phyloP scores from a whole-genome alignment of 495 filamentous ascomycete species.

The Podospora pseudopauciseta region DNA sequence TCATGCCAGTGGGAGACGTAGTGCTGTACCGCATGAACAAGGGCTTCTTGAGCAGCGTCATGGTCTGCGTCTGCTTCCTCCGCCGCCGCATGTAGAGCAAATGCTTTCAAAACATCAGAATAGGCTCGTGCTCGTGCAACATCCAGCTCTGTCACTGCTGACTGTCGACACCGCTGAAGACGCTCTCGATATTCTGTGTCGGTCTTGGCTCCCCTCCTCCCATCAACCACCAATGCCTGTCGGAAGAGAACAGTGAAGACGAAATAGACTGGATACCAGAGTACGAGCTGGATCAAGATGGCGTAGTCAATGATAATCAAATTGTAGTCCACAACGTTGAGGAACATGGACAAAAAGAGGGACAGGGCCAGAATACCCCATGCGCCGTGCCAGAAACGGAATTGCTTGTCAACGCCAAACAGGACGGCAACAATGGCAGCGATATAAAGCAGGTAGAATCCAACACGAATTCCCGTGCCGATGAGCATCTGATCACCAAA shows the following conservation, averaged over 20 bases:
- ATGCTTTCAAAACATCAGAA: constrained; percentile 27
- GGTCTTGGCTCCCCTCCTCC: constrained; percentile 2
- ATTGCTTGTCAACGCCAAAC: constrained; percentile 32
- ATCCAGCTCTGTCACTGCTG: constrained; percentile 21
- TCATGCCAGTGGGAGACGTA: constrained; percentile 34
- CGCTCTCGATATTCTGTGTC: constrained; percentile 26
- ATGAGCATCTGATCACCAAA: constrained; percentile 37
- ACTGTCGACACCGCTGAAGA: constrained; percentile 17
- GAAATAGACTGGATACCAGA: constrained; percentile 35
- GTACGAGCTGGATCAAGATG: constrained; percentile 30
- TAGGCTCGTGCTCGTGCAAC: constrained; percentile 27
- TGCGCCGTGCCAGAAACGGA: constrained; percentile 32
- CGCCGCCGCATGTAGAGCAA: constrained; percentile 24
- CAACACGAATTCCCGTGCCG: constrained; percentile 29
- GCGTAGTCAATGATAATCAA: constrained; percentile 35
- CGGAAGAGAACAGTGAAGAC: constrained; percentile 31
- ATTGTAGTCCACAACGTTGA: constrained; percentile 26
- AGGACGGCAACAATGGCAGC: constrained; percentile 31
- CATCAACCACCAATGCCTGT: constrained; percentile 24
- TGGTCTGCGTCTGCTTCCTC: constrained; percentile 25
- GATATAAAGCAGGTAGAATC: constrained; percentile 33
- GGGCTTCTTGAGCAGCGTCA: constrained; percentile 20
- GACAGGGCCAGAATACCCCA: constrained; percentile 31
- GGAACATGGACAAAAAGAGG: constrained; percentile 30
- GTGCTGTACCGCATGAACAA: constrained; percentile 24